Base-by-base conservation (phyloP, 768 basidiomycete genomes). In the Myochromella boudieri region DNA sequence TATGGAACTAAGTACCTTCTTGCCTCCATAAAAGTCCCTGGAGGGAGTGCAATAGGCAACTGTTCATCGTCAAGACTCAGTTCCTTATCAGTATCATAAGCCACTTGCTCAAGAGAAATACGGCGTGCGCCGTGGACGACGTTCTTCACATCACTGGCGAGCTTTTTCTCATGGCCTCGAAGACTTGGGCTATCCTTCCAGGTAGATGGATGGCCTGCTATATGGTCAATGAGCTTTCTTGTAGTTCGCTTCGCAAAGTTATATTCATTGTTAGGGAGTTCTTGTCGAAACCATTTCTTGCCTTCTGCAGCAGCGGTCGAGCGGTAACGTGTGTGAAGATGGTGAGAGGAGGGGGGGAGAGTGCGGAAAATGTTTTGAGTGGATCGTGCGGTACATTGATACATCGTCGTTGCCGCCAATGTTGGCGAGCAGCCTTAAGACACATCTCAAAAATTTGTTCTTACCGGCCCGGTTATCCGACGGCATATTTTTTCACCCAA, bases 1-100 rank as follows among this genome's bases (percentile, higher is more conserved):
- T n/a, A n/a, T n/a, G n/a, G n/a, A n/a, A n/a, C n/a, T n/a, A n/a
- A n/a, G 42, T 51, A 76, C 81, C 71, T 76, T 54, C 80, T 67
- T 27, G 75, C 54, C 54, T 83, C 81, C 9, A 82, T 65, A 37
- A 81, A 80, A 15, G 78, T 68, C 1, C 80, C 81, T 6, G 68
- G 69, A 15, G 61, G 59, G 24, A 71, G 51, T 10, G 58, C 55
- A 25, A 51, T 57, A 12, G 18, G 27, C 11, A 41, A n/a, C 14
- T 12, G 52, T 10, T 59, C 59, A 26, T 51, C 58, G 11, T 44
- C 52, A 40, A 24, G 52, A 3, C 12, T 34, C 9, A n/a, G 3
- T 6, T 52, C 54, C n/a, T 34, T 33, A 20, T 27, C 31, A 7
- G 43, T 38, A 37, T 53, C 49, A 28, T 51, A 64, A 9, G 39